A percentile compares a stretch with the other conserved stretches of the same genome.
These are phyloP conservation scores for Talaromyces marneffei DNA, from an alignment of 2,329 filamentous ascomycete genomes.

Conservation along the genomic window DNA sequence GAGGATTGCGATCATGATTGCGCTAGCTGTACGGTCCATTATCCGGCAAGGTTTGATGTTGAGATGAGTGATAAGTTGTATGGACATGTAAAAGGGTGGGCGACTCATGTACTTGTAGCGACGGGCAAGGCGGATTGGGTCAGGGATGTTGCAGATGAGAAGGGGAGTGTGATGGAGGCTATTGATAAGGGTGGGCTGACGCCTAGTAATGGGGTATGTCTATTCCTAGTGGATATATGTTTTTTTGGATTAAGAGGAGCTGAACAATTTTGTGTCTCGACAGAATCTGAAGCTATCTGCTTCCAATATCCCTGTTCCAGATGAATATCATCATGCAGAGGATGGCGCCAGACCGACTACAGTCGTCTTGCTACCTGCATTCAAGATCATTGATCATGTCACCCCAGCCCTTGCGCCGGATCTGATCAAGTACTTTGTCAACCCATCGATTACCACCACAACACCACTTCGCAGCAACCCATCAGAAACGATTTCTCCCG, in stretches of 20 bases:
- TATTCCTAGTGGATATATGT: too few relatives aligned
- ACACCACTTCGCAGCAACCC: conserved; percentile 51
- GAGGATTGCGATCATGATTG: conserved; percentile 88
- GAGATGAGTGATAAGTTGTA: conserved; percentile 75
- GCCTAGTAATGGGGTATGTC: conserved; percentile 39
- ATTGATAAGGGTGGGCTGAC: conserved; percentile 47
- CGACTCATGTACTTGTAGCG: conserved; percentile 81
- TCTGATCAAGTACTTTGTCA: conserved; percentile 66
- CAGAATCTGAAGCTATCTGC: conserved; percentile 86
- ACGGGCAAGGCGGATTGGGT: conserved; percentile 98
- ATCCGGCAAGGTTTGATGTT: conserved; percentile 67
- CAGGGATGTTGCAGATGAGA: conserved; percentile 79
- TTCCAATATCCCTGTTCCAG: conserved; percentile 79
- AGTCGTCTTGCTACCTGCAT: conserved; percentile 77
- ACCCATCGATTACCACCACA: conserved; percentile 66
- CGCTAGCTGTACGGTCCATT: conserved; percentile 69
- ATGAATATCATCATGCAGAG: conserved; percentile 54
- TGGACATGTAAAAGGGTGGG: conserved; percentile 79
- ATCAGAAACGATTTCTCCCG: conserved; percentile 13
- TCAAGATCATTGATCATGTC: conserved; percentile 76
- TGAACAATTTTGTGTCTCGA: neutral
- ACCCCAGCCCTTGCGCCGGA: conserved; percentile 66
- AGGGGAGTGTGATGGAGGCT: conserved; percentile 76
- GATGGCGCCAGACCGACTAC: conserved; percentile 61
- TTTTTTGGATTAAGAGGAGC: neutral